Percentiles rank a stretch among this genome's conserved stretches.
Evolutionary conservation across 768 basidiomycete species (phyloP).

Genomic region (Candolleomyces eurysporus): DNA sequence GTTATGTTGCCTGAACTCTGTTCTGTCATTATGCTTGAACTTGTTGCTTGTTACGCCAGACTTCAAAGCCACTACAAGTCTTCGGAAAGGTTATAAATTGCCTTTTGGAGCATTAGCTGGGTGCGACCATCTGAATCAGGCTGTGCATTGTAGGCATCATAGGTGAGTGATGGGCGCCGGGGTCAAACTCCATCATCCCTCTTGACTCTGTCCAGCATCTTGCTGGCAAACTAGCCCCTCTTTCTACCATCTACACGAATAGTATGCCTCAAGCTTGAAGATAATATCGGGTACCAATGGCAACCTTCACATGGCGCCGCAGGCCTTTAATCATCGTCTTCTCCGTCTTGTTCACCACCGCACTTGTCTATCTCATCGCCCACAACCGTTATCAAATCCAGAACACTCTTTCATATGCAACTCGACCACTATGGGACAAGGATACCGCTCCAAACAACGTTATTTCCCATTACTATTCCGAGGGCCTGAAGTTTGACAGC

Average conservation of each 20-base stretch:
- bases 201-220: not conserved
- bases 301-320: conserved; percentile 20
- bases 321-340: conserved; percentile 26
- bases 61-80: too few species aligned
- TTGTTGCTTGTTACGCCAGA: too few species aligned
- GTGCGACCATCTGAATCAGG: not conserved
- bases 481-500: conserved; percentile 43
- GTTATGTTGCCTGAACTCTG: too few species aligned
- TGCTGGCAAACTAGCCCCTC: not conserved
- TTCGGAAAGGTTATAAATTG: too few species aligned
- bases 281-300: not conserved
- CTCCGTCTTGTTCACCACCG: conserved; percentile 27
- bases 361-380: conserved; percentile 30
- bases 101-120: too few species aligned
- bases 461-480: conserved; percentile 57
- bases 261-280: conserved; percentile 15
- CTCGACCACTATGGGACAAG: conserved; percentile 59
- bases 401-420: conserved; percentile 54
- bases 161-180: not conserved
- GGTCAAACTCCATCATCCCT: not conserved
- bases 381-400: conserved; percentile 49
- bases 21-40: too few species aligned
- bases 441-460: conserved; percentile 45
- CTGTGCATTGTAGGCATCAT: not conserved
- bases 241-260: not conserved